A percentile compares a stretch with the other conserved stretches of the same genome.
These are phyloP conservation scores for Castanopsis chinensis DNA, from an alignment of 306 rosid genomes.

Conservation along the genomic window DNA sequence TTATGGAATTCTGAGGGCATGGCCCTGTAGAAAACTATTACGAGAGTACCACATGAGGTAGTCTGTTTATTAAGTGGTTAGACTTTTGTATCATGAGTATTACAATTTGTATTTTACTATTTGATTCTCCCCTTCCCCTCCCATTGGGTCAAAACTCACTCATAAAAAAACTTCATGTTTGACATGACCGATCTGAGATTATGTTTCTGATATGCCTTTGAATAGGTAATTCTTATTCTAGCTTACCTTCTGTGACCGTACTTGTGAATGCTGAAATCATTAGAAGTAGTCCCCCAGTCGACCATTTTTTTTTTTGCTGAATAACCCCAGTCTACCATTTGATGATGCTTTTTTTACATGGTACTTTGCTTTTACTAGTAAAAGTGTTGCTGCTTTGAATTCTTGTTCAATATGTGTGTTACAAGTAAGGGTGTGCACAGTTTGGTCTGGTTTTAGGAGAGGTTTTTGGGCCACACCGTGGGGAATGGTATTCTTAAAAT, in stretches of 20 bases:
- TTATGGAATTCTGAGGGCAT: background rate
- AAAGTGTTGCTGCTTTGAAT: background rate
- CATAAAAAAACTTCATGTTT: too few relatives aligned
- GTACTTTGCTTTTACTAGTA: background rate
- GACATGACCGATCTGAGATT: background rate
- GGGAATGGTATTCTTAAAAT: too few relatives aligned
- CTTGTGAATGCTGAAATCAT: background rate
- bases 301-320: too few relatives aligned
- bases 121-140: too few relatives aligned
- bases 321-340: background rate
- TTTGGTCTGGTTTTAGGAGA: too few relatives aligned
- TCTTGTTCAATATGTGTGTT: background rate
- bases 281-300: background rate
- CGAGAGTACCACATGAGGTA: background rate
- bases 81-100: background rate
- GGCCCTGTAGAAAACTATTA: background rate
- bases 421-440: too few relatives aligned
- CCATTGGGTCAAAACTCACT: too few relatives aligned
- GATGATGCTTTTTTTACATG: background rate
- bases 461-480: too few relatives aligned
- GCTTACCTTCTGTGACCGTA: background rate
- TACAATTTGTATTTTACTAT: background rate
- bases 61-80: background rate
- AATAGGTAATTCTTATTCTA: background rate
- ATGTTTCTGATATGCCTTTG: background rate